phyloP scores from a whole-genome alignment of 306 rosid species.

The Vigna angularis region DNA sequence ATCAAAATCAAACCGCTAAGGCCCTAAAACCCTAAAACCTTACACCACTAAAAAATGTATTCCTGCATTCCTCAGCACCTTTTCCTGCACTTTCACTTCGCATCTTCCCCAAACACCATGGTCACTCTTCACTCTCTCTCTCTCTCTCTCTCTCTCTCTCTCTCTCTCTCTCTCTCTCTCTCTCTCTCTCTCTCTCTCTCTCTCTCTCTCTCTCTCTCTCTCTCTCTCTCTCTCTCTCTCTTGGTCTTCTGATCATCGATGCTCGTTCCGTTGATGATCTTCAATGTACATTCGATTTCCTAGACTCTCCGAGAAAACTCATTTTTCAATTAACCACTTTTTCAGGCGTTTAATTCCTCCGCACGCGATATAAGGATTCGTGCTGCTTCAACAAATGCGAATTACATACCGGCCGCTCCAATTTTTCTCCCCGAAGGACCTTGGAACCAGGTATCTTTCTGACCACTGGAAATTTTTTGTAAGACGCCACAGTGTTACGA shows the following conservation, averaged over 20 bases:
- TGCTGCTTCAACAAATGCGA: conserved; percentile 47
- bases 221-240: too few species aligned
- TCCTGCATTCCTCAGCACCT: conserved; percentile 49
- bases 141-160: neutral
- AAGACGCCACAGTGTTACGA: neutral
- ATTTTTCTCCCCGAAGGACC: conserved; percentile 90
- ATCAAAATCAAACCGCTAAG: neutral
- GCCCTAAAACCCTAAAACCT: conserved; percentile 10
- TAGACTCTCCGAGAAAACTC: neutral
- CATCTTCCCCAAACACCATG: conserved; percentile 47
- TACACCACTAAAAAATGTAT: conserved; percentile 38
- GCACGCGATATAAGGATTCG: conserved; percentile 35
- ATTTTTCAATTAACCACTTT: neutral
- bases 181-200: too few species aligned
- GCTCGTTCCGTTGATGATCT: neutral
- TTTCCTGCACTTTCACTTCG: conserved; percentile 45
- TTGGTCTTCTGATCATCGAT: neutral
- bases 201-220: conserved; percentile 3
- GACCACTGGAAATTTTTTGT: neutral
- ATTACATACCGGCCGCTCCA: conserved; percentile 77
- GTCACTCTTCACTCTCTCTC: conserved; percentile 34
- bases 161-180: neutral
- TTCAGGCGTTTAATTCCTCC: conserved; percentile 42
- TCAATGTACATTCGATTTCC: neutral
- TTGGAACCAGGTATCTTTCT: conserved; percentile 76